A percentile compares a stretch with the other conserved stretches of the same genome.
Conservation (phyloP, 805 yeast species). For the Barnettozyma pratensis region DNA sequence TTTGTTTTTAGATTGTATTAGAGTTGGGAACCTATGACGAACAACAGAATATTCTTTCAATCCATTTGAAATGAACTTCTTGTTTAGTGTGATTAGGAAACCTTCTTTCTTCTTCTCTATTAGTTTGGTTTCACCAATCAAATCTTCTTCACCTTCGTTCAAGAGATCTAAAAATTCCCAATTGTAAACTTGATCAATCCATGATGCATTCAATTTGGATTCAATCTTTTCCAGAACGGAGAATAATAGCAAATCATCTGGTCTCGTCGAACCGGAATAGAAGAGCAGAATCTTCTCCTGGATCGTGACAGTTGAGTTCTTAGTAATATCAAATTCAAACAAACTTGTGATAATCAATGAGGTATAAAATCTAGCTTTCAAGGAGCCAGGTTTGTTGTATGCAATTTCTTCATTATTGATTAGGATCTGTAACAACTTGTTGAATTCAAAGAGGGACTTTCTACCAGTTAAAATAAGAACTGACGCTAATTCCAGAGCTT, state of each 20-base stretch:
- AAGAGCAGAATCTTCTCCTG: conserved; percentile 45
- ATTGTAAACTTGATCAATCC: conserved; percentile 56
- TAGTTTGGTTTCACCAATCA: conserved; percentile 43
- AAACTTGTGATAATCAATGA: conserved; percentile 44
- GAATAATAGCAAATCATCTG: conserved; percentile 61
- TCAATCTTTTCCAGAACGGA: conserved; percentile 55
- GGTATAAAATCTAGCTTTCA: conserved; percentile 34
- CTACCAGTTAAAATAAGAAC: conserved; percentile 35
- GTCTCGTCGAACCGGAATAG: conserved; percentile 58
- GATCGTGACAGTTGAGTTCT: conserved; percentile 41
- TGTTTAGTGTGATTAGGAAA: conserved; percentile 46
- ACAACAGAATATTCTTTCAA: conserved; percentile 31
- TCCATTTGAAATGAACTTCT: conserved; percentile 44
- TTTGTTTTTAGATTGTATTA: background rate
- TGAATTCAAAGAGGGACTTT: conserved; percentile 34
- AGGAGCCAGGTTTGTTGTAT: conserved; percentile 26
- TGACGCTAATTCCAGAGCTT: conserved; percentile 42
- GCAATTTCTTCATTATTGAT: conserved; percentile 44
- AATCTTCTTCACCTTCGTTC: conserved; percentile 36
- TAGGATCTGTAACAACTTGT: conserved; percentile 58
- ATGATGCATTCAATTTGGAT: conserved; percentile 42
- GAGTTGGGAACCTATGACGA: conserved; percentile 26
- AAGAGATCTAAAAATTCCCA: conserved; percentile 57
- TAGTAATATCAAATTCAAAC: conserved; percentile 40
- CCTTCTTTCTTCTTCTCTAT: conserved; percentile 42